Evolutionary conservation across 345 rosid genomes (phyloP), one percentile per base, ranked within the genome.

Genomic region (Barbarea vulgaris): DNA sequence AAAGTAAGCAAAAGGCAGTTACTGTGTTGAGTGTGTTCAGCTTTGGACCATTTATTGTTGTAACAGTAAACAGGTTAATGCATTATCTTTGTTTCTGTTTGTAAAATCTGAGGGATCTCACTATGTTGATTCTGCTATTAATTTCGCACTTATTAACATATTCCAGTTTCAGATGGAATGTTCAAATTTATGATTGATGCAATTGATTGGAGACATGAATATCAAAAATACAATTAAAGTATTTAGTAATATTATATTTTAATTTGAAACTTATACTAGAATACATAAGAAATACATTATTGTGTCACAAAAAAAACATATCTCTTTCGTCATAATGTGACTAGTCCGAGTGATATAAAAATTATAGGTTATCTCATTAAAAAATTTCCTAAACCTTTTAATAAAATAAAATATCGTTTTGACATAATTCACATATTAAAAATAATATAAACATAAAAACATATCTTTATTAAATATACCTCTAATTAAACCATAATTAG

Each of bases 21-120:
- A 60, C 48, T 22, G 21, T 52, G 30, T 27, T 27, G 30, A n/a
- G n/a, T n/a, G n/a, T n/a, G 39, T 60, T 60, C 37, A 60, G 63
- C 46, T 52, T 30, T 68, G 74, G 64, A 76, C 74, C 64, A 69
- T 69, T 68, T 50, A 15, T 59, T 51, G 39, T 15, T 73, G 60
- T 67, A 46, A 8, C 30, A 9, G 9, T 15, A 6, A 19, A 53
- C 18, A 30, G 27, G 22, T 41, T 41, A 53, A 14, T 75, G 60
- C 67, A 74, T 34, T 28, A 28, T 28, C 25, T 28, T 28, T 28
- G 30, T 1, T 3, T 28, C 30, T 28, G 5, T 28, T 28, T 5
- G 30, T 28, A 28, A 2, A 28, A 28, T 28, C n/a, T n/a, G 30
- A 28, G 30, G 4, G 10, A 24, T 56, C 72, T 8, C 58, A 65